Conservation (phyloP, 345 rosid species). For the Reutealis trisperma region DNA sequence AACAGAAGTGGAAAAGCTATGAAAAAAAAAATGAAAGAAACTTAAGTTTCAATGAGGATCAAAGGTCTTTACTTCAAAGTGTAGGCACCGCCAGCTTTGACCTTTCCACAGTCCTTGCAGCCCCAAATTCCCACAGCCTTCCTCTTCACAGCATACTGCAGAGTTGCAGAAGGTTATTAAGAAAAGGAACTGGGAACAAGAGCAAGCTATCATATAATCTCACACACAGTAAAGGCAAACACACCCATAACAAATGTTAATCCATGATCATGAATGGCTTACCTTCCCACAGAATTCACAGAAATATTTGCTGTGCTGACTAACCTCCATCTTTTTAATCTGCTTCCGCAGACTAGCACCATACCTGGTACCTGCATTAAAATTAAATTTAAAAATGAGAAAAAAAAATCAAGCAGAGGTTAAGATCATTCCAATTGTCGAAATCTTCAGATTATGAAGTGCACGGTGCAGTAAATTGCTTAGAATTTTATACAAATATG, state of each 20-base stretch:
- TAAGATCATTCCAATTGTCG: neutral
- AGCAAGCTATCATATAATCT: neutral
- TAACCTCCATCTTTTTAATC: conserved; percentile 41
- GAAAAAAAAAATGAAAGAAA: neutral
- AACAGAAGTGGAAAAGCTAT: neutral
- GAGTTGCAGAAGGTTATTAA: neutral
- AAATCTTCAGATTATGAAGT: neutral
- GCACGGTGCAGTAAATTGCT: neutral
- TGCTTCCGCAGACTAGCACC: conserved; percentile 42
- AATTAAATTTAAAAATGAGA: neutral
- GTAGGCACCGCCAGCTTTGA: conserved; percentile 40
- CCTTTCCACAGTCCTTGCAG: conserved; percentile 39
- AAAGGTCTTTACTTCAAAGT: conserved; percentile 25
- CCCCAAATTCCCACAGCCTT: conserved; percentile 44
- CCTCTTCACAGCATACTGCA: conserved; percentile 40
- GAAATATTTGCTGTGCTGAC: conserved; percentile 39
- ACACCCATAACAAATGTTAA: neutral
- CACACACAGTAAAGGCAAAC: neutral
- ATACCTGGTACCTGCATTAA: conserved; percentile 32
- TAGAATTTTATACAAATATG: neutral
- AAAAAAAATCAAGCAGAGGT: neutral
- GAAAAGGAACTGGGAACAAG: neutral
- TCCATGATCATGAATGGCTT: neutral
- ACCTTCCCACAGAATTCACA: conserved; percentile 45
- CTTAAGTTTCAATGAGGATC: no score